These are phyloP conservation scores for Yamadazyma insecticola DNA, from an alignment of 805 yeast species.

Conservation along the genomic window DNA sequence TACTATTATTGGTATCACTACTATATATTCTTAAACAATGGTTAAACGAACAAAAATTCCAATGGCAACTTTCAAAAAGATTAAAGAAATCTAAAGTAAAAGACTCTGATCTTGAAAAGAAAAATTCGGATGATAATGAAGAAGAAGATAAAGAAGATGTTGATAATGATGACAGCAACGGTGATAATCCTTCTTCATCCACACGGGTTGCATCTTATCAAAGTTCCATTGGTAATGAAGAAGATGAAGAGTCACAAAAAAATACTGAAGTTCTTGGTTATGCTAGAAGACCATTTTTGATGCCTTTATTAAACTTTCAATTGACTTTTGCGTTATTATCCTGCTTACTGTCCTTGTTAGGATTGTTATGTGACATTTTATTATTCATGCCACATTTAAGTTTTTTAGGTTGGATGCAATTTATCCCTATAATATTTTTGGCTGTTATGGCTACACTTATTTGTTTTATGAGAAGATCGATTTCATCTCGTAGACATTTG, in stretches of 20 bases:
- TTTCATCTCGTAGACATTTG: slow-evolving; percentile 44
- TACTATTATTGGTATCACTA: slow-evolving; percentile 9
- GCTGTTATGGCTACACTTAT: slow-evolving; percentile 61
- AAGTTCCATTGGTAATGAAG: too few relatives aligned
- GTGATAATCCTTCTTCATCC: too few relatives aligned
- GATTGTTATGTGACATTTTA: slow-evolving; percentile 77
- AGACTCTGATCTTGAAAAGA: too few relatives aligned
- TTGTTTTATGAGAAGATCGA: slow-evolving; percentile 69
- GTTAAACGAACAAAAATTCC: background rate
- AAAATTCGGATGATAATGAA: too few relatives aligned
- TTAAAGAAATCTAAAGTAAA: too few relatives aligned
- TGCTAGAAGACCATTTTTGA: slow-evolving; percentile 10
- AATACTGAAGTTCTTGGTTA: background rate
- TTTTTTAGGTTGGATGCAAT: slow-evolving; percentile 83
- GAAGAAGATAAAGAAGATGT: too few relatives aligned
- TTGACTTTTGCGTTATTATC: slow-evolving; percentile 61
- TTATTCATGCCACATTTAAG: slow-evolving; percentile 70
- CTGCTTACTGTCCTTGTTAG: slow-evolving; percentile 63
- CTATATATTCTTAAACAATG: too few relatives aligned
- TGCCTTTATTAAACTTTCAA: slow-evolving; percentile 43
- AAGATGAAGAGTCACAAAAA: slow-evolving; percentile 1
- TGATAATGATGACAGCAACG: too few relatives aligned
- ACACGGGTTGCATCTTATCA: too few relatives aligned
- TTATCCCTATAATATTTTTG: slow-evolving; percentile 62
- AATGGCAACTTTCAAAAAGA: too few relatives aligned